These are phyloP conservation scores for Cytidiella melzeri DNA, from an alignment of 768 basidiomycete genomes.

Conservation along the genomic window DNA sequence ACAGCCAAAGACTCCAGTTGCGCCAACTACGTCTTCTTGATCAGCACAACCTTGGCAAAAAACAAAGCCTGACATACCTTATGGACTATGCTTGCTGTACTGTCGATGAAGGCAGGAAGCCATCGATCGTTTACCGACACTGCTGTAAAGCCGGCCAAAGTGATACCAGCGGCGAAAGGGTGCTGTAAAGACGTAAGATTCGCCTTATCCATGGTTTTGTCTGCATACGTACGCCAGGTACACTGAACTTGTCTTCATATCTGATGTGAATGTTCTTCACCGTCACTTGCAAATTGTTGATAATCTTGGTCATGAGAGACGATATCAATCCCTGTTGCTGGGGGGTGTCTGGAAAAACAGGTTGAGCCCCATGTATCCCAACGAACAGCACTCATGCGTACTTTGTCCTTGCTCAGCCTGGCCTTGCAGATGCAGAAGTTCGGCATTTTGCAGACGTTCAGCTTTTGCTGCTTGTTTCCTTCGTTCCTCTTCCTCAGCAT, in stretches of 20 bases:
- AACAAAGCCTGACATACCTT: conserved; percentile 47
- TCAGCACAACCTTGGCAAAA: conserved; percentile 10
- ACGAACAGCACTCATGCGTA: conserved; percentile 20
- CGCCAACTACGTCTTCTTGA: conserved; percentile 71
- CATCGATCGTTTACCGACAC: conserved; percentile 85
- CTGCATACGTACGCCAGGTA: conserved; percentile 67
- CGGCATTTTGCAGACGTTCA: conserved; percentile 85
- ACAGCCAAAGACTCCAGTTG: conserved; percentile 81
- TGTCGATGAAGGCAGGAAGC: conserved; percentile 90
- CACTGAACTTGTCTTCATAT: conserved; percentile 92
- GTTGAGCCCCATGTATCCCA: conserved; percentile 4
- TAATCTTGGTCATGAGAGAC: conserved; percentile 79
- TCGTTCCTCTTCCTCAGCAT: conserved; percentile 80
- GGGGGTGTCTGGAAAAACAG: conserved; percentile 39
- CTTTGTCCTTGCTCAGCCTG: conserved; percentile 48
- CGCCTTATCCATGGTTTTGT: background rate
- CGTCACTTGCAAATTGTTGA: conserved; percentile 95
- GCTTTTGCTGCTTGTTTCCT: conserved; percentile 81
- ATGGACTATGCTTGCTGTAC: conserved; percentile 78
- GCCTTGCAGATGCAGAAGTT: conserved; percentile 65
- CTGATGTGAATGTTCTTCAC: conserved; percentile 94
- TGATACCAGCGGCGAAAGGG: conserved; percentile 89
- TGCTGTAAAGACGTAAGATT: conserved; percentile 45
- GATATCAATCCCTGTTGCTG: conserved; percentile 82
- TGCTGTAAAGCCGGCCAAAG: conserved; percentile 81